These are phyloP conservation scores for Lojkania enalia DNA, from an alignment of 2,329 filamentous ascomycete genomes.

Conservation along the genomic window DNA sequence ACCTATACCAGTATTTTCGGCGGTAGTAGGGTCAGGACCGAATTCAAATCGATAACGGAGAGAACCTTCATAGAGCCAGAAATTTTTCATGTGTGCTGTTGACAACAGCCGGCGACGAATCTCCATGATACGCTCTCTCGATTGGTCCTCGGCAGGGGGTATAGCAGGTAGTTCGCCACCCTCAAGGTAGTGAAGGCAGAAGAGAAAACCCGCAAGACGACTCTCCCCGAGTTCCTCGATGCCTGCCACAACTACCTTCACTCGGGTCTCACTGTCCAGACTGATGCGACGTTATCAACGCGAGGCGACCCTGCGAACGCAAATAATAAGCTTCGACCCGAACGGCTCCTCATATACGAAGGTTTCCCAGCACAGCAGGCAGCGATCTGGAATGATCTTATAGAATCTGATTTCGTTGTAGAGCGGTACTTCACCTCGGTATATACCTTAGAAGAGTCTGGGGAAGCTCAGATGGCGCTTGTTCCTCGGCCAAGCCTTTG, in stretches of 20 bases:
- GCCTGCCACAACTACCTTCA: constrained; percentile 19
- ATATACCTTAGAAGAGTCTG: constrained; percentile 19
- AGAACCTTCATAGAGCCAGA: no score
- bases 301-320: constrained; percentile 23
- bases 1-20: no score
- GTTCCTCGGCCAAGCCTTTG: no score
- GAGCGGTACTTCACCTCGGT: constrained; percentile 21
- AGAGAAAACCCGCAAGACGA: constrained; percentile 18
- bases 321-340: constrained; percentile 22
- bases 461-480: no score
- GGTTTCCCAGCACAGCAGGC: constrained; percentile 21
- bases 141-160: no score
- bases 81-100: no score
- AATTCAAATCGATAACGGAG: no score
- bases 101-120: no score
- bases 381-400: constrained; percentile 19
- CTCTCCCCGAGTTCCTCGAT: constrained; percentile 20
- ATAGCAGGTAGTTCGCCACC: no score
- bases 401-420: constrained; percentile 16
- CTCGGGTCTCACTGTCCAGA: constrained; percentile 12
- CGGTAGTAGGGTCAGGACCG: no score
- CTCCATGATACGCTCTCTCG: no score
- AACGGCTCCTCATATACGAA: constrained; percentile 14
- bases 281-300: constrained; percentile 16
- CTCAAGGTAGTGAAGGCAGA: no score